A percentile compares a stretch with the other conserved stretches of the same genome.
Conservation (phyloP, 2,329 filamentous ascomycete genomes). For the Colletotrichum eleusines region DNA sequence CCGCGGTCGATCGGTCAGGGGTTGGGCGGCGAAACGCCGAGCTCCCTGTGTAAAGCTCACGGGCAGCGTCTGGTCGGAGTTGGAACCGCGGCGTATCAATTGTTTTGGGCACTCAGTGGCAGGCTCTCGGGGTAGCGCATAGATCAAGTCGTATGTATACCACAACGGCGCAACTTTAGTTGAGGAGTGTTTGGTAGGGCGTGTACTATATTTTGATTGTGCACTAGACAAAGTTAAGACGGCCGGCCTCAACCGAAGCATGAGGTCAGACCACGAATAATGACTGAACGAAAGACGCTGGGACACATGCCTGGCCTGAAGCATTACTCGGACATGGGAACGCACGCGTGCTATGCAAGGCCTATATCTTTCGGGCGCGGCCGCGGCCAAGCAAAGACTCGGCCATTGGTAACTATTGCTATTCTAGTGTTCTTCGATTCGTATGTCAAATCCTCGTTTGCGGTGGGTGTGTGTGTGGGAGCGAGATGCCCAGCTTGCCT, state of each 20-base stretch:
- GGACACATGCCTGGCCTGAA: neutral
- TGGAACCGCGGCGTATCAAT: slow-evolving; percentile 7
- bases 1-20: slow-evolving; percentile 77
- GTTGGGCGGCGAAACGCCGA: slow-evolving; percentile 80
- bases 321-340: neutral
- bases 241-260: neutral
- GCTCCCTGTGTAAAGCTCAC: slow-evolving; percentile 73
- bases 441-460: slow-evolving; percentile 40
- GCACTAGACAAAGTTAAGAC: neutral
- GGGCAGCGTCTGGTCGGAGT: neutral
- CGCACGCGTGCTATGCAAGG: slow-evolving; percentile 2
- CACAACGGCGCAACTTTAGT: slow-evolving; percentile 41
- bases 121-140: slow-evolving; percentile 11
- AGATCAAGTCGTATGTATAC: slow-evolving; percentile 40
- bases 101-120: slow-evolving; percentile 32
- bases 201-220: slow-evolving; percentile 19
- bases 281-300: slow-evolving; percentile 30
- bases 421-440: slow-evolving; percentile 42
- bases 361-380: slow-evolving; percentile 15
- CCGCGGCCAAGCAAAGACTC: slow-evolving; percentile 37
- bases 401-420: slow-evolving; percentile 40
- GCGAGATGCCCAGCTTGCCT: slow-evolving; percentile 41
- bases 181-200: neutral
- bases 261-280: slow-evolving; percentile 10
- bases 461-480: slow-evolving; percentile 22